Percentiles rank a stretch among this genome's conserved stretches.
These are phyloP conservation scores for Candida vartiovaarae DNA, from an alignment of 805 yeast genomes.

Conservation along the genomic window DNA sequence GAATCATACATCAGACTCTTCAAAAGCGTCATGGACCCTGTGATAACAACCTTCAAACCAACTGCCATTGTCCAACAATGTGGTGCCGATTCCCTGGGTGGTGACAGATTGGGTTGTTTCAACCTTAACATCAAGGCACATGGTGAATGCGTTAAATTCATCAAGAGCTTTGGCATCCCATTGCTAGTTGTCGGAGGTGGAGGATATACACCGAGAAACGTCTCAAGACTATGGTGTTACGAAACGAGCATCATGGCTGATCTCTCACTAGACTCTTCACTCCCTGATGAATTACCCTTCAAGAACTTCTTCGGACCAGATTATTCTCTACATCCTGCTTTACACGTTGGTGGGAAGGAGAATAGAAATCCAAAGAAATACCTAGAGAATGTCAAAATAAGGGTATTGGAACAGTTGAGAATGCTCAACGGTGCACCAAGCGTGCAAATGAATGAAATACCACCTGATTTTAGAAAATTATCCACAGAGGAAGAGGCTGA, in stretches of 20 bases:
- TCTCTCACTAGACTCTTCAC: slow-evolving; percentile 49
- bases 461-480: slow-evolving; percentile 45
- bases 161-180: slow-evolving; percentile 85
- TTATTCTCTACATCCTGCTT: slow-evolving; percentile 75
- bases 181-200: slow-evolving; percentile 94
- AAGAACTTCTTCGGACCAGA: slow-evolving; percentile 71
- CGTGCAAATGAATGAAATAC: slow-evolving; percentile 85
- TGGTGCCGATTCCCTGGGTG: slow-evolving; percentile 94
- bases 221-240: slow-evolving; percentile 90
- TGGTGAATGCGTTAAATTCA: slow-evolving; percentile 89
- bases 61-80: slow-evolving; percentile 93
- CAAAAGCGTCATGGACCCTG: slow-evolving; percentile 84
- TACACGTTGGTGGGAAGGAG: slow-evolving; percentile 58
- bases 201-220: slow-evolving; percentile 95
- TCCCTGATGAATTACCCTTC: slow-evolving; percentile 51
- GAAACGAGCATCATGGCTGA: slow-evolving; percentile 81
- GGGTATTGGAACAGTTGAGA: slow-evolving; percentile 74
- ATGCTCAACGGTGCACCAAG: slow-evolving; percentile 88
- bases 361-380: slow-evolving; percentile 81
- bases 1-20: slow-evolving; percentile 68
- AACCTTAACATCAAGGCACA: slow-evolving; percentile 88
- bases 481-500: slow-evolving; percentile 35
- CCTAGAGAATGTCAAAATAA: slow-evolving; percentile 69
- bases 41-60: slow-evolving; percentile 87
- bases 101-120: slow-evolving; percentile 91